Conservation (phyloP, 1,284 basidiomycete species). For the Neonothopanus nambi region DNA sequence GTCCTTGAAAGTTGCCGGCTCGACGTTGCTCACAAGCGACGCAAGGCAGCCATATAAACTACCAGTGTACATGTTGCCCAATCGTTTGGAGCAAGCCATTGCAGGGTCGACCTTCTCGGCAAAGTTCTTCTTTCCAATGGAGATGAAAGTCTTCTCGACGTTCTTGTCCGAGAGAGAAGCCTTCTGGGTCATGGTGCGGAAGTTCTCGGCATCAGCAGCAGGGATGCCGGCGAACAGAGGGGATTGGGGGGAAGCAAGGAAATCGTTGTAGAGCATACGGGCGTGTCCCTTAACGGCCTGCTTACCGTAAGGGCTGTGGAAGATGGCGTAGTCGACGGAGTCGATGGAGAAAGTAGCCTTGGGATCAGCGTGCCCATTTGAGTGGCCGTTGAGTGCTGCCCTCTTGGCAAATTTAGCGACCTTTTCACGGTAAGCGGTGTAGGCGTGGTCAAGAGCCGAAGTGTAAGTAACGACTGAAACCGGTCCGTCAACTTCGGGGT, state of each 20-base stretch:
- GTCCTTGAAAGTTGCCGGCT: slow-evolving; percentile 55
- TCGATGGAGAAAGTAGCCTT: slow-evolving; percentile 69
- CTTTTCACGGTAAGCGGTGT: slow-evolving; percentile 87
- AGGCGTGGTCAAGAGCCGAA: slow-evolving; percentile 90
- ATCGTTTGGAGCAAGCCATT: slow-evolving; percentile 70
- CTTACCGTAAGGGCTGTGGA: slow-evolving; percentile 97
- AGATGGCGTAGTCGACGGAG: slow-evolving; percentile 87
- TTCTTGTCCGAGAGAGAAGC: slow-evolving; percentile 89
- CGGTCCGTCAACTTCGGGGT: slow-evolving; percentile 97
- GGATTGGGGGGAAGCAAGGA: slow-evolving; percentile 74
- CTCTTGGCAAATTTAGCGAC: slow-evolving; percentile 65
- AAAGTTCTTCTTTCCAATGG: slow-evolving; percentile 64
- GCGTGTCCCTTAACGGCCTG: slow-evolving; percentile 97
- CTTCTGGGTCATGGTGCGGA: slow-evolving; percentile 67
- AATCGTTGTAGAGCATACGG: slow-evolving; percentile 93
- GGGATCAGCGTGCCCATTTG: slow-evolving; percentile 39
- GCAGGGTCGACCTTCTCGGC: slow-evolving; percentile 61
- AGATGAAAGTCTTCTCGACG: slow-evolving; percentile 93
- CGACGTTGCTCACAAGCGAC: slow-evolving; percentile 60
- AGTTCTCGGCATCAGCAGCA: slow-evolving; percentile 58
- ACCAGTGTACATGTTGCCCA: slow-evolving; percentile 92
- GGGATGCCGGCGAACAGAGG: slow-evolving; percentile 73
- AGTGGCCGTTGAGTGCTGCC: slow-evolving; percentile 40
- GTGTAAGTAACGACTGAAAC: slow-evolving; percentile 96
- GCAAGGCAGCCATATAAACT: slow-evolving; percentile 84